Evolutionary conservation across 23 red algal genomes (phyloP), one percentile per base, ranked within the genome.

Genomic region (Cyanidiococcus yangmingshanensis): DNA sequence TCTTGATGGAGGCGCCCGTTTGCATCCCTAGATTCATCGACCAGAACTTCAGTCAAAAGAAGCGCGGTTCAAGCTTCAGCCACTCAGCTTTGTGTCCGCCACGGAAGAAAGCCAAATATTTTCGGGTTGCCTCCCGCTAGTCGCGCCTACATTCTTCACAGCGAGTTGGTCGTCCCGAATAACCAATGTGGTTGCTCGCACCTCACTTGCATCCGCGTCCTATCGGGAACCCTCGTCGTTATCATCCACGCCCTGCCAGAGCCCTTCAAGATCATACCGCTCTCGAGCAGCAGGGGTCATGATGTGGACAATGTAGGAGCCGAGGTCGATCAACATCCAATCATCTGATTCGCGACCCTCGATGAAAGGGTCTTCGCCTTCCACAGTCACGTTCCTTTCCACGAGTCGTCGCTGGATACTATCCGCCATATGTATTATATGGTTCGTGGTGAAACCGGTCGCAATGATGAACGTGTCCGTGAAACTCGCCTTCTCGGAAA

Each of bases 281-380:
- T 79, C 12, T 2, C 87, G 38, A n/a, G 37, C 63, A 1, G 67
- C 39, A 0, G 36, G 75, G 1, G 77, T 82, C 87, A 89, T 89
- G 17, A 89, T 77, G 58, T 89, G 87, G 2, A 89, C 79, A 0
- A 89, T 80, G 37, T 68, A 29, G 29, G 29, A n/a, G 0, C 87
- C 87, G 24, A 89, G 39, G 58, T 89, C 87, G 39, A 89, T 59
- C 1, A 80, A 76, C 38, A 75, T 68, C 87, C 87, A 89, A 27
- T 89, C 80, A 32, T 45, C 0, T 2, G 36, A 31, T 7, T 68
- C 75, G 0, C 33, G 12, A 7, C 87, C 87, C 17, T 67, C 67
- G 54, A 89, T 77, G 32, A 39, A 74, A 2, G 83, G 80, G 1
- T 34, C 16, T 1, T 82, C 51, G 1, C 80, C 80, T 1, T 74